Evolutionary conservation across 768 basidiomycete genomes (phyloP), one percentile per base, ranked within the genome.

Genomic region (Leccinum longicurvipes): DNA sequence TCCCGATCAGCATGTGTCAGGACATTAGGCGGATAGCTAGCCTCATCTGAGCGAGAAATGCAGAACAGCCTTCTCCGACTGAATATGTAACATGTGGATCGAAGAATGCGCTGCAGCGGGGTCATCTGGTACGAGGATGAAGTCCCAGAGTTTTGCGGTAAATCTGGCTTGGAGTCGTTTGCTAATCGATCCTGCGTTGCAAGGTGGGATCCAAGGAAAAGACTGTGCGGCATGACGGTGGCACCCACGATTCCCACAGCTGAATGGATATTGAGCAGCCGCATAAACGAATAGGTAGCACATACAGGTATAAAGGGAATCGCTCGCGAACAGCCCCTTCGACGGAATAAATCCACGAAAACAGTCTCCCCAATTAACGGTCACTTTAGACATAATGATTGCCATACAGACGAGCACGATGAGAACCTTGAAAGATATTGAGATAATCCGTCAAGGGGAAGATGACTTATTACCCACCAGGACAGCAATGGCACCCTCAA

Each of bases 211-310:
- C 93, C 94, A 15, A 97, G 77, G 76, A 90, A 93, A n/a, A 97
- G 77, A 56, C 87, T 87, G 69, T 95, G 93, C 0, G 93, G 93
- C 93, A 95, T 95, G 56, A 93, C 86, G 3, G 92, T 97, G 1
- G 92, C 91, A 28, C 89, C 87, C 1, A 89, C 65, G 49, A 91
- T 85, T 34, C 88, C 88, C 52, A 89, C 82, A 28, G 85, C 84
- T 85, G 57, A 41, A 56, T 50, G 12, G 24, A 52, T 24, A 23
- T 28, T 72, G 19, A 72, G 57, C 2, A 21, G 50, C 52, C 36
- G 42, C 58, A 15, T 15, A 23, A 39, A 52, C 47, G 15, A 46
- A 62, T 8, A 70, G 41, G 19, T 14, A 31, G n/a, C 12, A 53
- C 82, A 42, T 64, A 88, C 87, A 85, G 1, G 81, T 84, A 63